These are phyloP conservation scores for Omphalotus olearius DNA, from an alignment of 1,284 basidiomycete species.

Conservation along the genomic window DNA sequence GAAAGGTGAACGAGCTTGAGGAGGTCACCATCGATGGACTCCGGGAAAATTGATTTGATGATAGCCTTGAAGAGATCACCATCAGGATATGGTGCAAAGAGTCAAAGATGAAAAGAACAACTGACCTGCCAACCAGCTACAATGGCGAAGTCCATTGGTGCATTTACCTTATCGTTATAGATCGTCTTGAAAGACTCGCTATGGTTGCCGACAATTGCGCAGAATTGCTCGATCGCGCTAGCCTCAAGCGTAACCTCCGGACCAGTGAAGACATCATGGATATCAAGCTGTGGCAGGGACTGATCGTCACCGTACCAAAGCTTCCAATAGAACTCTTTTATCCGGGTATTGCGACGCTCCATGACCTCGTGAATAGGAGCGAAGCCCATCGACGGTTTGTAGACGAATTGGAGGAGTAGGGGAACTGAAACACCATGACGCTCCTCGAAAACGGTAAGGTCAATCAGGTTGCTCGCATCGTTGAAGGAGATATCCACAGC, in stretches of 20 bases:
- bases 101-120: slow-evolving; percentile 11
- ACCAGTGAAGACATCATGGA: slow-evolving; percentile 78
- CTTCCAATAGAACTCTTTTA: slow-evolving; percentile 97
- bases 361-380: slow-evolving; percentile 93
- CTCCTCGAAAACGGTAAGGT: slow-evolving; percentile 83
- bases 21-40: slow-evolving; percentile 86
- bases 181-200: slow-evolving; percentile 85
- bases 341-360: slow-evolving; percentile 82
- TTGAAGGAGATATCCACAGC: slow-evolving; percentile 76
- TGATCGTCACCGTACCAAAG: slow-evolving; percentile 91
- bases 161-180: slow-evolving; percentile 67
- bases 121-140: slow-evolving; percentile 95
- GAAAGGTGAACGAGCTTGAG: slow-evolving; percentile 95
- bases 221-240: slow-evolving; percentile 83
- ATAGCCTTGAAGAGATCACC: slow-evolving; percentile 61
- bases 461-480: slow-evolving; percentile 53
- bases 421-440: slow-evolving; percentile 76
- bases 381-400: slow-evolving; percentile 86
- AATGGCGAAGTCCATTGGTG: slow-evolving; percentile 99
- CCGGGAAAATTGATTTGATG: slow-evolving; percentile 97
- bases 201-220: slow-evolving; percentile 90
- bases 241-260: slow-evolving; percentile 81
- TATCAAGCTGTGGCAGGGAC: slow-evolving; percentile 67
- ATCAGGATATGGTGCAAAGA: not conserved
- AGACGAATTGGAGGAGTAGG: slow-evolving; percentile 79